Evolutionary conservation across 164 flowering plant genomes (phyloP), one percentile per base, ranked within the genome.

Genomic region (Euptelea pleiosperma): DNA sequence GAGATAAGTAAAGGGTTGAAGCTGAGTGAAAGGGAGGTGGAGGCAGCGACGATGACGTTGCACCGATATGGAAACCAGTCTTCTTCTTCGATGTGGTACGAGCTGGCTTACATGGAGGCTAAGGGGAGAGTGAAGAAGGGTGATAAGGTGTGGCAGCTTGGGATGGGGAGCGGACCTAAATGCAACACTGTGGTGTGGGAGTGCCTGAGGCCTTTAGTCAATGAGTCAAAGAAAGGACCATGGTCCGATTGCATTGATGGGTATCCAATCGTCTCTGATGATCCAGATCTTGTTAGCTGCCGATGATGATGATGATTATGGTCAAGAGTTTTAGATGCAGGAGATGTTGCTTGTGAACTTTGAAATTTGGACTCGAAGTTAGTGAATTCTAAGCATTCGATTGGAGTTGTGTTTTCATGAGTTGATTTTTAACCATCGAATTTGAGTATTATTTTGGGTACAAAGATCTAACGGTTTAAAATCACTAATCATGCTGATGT

Each of bases 21-120:
- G 67, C 71, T 86, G 7, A 57, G 57, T 0, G 82, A 77, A 25
- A 55, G 29, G 28, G 87, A 83, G 4, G 68, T 69, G 55, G 92
- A 86, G 58, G 63, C 87, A n/a, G 78, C 87, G 12, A 21, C 77
- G 75, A 77, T 79, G 85, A 80, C 87, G 1, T 50, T 83, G 30
- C 79, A 80, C 37, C 65, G 92, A 57, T 86, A 79, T 54, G 89
- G 92, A 12, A 86, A 86, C 71, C 82, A 74, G 56, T 81, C 85
- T 3, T 75, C 87, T 42, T 72, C 87, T 8, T 77, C 87, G 1
- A 31, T 82, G 71, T 86, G 89, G 89, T 83, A 86, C 31, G 84
- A 79, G 47, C 51, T 86, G 16, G 77, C 82, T 33, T 86, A 86
- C 64, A 63, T 74, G 64, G 92, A 83, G 51, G 85, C 81, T 4